Base-by-base conservation (phyloP, 306 rosid genomes). In the Ormosia semicastrata region DNA sequence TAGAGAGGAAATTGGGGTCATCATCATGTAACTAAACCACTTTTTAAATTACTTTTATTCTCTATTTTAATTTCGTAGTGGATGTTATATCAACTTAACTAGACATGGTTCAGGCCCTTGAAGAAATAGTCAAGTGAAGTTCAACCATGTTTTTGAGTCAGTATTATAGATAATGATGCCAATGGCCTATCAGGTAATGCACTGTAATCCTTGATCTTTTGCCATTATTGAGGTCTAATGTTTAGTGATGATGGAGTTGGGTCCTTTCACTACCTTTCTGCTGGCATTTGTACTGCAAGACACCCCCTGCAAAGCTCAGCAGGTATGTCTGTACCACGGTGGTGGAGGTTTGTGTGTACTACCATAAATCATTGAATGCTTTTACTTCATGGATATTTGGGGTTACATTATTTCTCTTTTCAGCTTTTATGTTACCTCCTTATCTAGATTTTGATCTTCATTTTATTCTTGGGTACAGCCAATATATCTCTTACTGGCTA, bases 281-380 rank as follows among this genome's bases (percentile, higher is more conserved):
- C 56, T 56, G 78, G 66, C 41, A 83, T 66, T 76, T 79, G 87
- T 83, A 84, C 89, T 34, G 33, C 81, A 33, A 73, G 47, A 53
- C 78, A 76, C 58, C 40, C 44, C 8, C 74, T 73, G 81, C 44
- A 81, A 83, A 69, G 63, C 72, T 75, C 54, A 59, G 47, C 66
- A 73, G 50, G 59, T 73, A 68, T 78, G 81, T 82, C 78, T 82
- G 86, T 87, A 84, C 81, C 76, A 59, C 77, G 81, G 75, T 67
- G 79, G 62, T 67, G 79, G 62, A 81, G 63, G 76, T 84, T 78
- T 81, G 41, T 72, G 41, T 72, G 84, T 68, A 81, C 90, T 10
- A 32, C 10, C 17, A 53, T 32, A 73, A 69, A 80, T 82, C 77
- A 76, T 71, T 83, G 8, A 80, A n/a, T 80, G 78, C 78, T 80